Percentiles rank a stretch among this genome's conserved stretches.
Evolutionary conservation across 345 rosid species (phyloP).

Genomic region (Laguncularia racemosa): DNA sequence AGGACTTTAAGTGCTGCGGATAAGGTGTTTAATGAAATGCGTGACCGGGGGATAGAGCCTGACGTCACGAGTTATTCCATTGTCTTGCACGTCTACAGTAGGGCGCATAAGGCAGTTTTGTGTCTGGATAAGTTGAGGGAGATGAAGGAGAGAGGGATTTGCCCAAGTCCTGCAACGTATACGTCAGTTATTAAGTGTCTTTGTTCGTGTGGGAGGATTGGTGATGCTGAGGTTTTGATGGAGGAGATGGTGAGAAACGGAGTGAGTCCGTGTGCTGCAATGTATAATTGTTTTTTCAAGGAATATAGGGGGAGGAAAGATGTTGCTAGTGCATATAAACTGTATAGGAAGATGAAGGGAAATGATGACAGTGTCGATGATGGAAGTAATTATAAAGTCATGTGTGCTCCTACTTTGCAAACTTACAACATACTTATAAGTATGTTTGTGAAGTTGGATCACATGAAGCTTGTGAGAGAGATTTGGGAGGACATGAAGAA

Average conservation of each 20-base stretch:
- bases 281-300: conserved; percentile 80
- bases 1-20: conserved; percentile 53
- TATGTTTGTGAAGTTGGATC: conserved; percentile 48
- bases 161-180: conserved; percentile 48
- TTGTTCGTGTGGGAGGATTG: conserved; percentile 63
- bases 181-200: conserved; percentile 81
- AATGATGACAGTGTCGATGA: background rate
- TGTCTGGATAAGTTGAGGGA: conserved; percentile 58
- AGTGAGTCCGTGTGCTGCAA: conserved; percentile 52
- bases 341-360: conserved; percentile 72
- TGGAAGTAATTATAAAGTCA: no score
- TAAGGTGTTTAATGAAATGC: conserved; percentile 83
- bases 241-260: conserved; percentile 54
- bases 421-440: conserved; percentile 59
- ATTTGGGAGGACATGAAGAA: conserved; percentile 68
- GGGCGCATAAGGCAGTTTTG: conserved; percentile 76
- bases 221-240: conserved; percentile 63
- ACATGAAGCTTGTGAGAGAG: conserved; percentile 46
- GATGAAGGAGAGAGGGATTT: conserved; percentile 66
- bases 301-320: conserved; percentile 84
- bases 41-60: conserved; percentile 59
- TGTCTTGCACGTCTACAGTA: conserved; percentile 69
- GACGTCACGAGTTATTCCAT: conserved; percentile 75
- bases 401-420: conserved; percentile 39
- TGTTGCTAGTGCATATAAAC: conserved; percentile 42